These are phyloP conservation scores for Bacidia rubella DNA, from an alignment of 495 filamentous ascomycete genomes.

Conservation along the genomic window DNA sequence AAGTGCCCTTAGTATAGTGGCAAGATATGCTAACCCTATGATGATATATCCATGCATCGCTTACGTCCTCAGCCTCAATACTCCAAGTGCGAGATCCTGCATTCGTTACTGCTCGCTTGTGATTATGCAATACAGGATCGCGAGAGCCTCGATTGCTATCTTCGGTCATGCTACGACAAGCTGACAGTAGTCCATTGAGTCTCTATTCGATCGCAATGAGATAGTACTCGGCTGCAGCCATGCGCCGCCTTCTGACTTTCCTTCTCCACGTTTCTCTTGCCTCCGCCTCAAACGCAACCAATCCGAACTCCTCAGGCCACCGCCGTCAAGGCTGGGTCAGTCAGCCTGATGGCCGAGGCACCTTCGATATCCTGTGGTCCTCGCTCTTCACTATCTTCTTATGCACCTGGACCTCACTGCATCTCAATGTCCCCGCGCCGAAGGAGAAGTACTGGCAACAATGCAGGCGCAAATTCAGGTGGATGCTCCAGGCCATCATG, in stretches of 20 bases:
- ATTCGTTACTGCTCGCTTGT: neutral
- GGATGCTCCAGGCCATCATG: constrained; percentile 22
- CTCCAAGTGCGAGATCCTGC: too few species aligned
- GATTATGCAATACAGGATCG: too few species aligned
- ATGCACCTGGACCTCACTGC: constrained; percentile 22
- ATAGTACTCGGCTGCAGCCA: constrained; percentile 2
- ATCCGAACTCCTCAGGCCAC: constrained; percentile 13
- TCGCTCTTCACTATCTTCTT: constrained; percentile 25
- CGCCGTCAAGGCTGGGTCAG: constrained; percentile 17
- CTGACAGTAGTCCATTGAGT: neutral
- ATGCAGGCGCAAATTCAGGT: constrained; percentile 19
- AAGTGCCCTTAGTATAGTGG: too few species aligned
- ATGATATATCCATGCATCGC: too few species aligned
- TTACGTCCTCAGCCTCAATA: neutral
- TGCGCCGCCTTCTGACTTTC: constrained; percentile 4
- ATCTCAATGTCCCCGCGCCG: constrained; percentile 19
- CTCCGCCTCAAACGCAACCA: constrained; percentile 6
- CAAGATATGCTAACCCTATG: too few species aligned
- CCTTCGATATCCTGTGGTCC: constrained; percentile 20
- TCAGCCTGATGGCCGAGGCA: constrained; percentile 20
- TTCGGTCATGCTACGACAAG: too few species aligned
- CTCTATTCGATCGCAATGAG: constrained; percentile 3
- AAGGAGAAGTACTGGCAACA: constrained; percentile 16
- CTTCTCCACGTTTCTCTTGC: constrained; percentile 4
- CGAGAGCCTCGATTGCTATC: too few species aligned